These are phyloP conservation scores for Cercospora sp. DNA, from an alignment of 2,329 filamentous ascomycete species.

Conservation along the genomic window DNA sequence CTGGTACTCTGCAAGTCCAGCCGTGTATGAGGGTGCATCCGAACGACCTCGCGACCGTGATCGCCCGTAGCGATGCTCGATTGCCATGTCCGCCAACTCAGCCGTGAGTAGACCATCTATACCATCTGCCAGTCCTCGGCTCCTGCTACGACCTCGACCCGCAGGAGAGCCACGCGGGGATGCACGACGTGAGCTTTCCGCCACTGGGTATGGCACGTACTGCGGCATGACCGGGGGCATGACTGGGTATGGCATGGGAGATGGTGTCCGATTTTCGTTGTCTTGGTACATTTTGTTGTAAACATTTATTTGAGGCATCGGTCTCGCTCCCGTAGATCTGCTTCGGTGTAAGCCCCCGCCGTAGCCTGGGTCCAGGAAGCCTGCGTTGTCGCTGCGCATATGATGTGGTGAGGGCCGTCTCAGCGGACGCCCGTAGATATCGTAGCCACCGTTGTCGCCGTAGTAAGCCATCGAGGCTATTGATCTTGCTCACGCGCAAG, in stretches of 20 bases:
- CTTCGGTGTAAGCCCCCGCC: constrained; percentile 44
- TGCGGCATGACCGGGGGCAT: constrained; percentile 6
- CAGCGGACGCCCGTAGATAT: constrained; percentile 22
- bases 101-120: constrained; percentile 34
- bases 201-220: constrained; percentile 32
- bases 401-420: constrained; percentile 27
- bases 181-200: constrained; percentile 26
- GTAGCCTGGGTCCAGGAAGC: constrained; percentile 31
- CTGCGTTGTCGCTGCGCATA: constrained; percentile 24
- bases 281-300: constrained; percentile 44
- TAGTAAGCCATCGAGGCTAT: constrained; percentile 21
- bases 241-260: constrained; percentile 19
- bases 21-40: constrained; percentile 27
- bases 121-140: constrained; percentile 24
- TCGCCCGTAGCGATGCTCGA: constrained; percentile 36
- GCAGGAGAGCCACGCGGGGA: constrained; percentile 26
- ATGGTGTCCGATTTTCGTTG: constrained; percentile 19
- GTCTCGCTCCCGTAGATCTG: constrained; percentile 46
- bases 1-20: constrained; percentile 33
- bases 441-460: constrained; percentile 30
- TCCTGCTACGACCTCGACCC: constrained; percentile 24
- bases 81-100: constrained; percentile 35
- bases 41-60: constrained; percentile 39
- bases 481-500: constrained; percentile 1
- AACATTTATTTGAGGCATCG: constrained; percentile 49